Evolutionary conservation across 805 yeast species (phyloP), one percentile per base, ranked within the genome.

Genomic region (Lachancea cidri): DNA sequence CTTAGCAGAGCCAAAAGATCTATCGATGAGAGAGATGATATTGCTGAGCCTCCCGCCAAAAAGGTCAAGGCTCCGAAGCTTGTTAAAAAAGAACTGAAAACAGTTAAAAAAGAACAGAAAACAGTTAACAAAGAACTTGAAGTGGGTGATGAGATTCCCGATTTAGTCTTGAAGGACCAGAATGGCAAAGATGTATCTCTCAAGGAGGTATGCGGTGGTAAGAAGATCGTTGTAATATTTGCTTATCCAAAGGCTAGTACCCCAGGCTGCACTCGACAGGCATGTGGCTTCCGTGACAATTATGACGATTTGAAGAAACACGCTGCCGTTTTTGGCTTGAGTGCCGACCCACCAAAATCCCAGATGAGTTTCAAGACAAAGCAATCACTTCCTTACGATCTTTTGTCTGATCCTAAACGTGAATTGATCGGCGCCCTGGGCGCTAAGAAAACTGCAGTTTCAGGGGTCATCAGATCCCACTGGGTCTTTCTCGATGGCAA

Each of bases 191-290:
- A 72, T 27, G 72, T 83, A 15, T 70, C 76, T 29, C 55, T 83
- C 47, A 67, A 63, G 16, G 62, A 68, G 3, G 52, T 70, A 38
- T 69, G 68, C 6, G 49, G 53, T 15, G 62, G 62, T 6, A 68
- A 74, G 29, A 62, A 68, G 15, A 64, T 77, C 11, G 71, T 80
- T 20, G 68, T 80, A 16, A 66, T 78, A 18, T 78, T 81, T 63
- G 84, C 95, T 15, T 91, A 89, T 58, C 98, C 98, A 40, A 82
- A 74, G 57, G 98, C 98, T 0, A 79, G 83, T 18, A 91, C 98
- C 0, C 96, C 96, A 1, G 98, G 98, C 3, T 93, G 98, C 64
- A 91, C 98, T 1, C 76, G 87, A 53, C 98, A 91, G 66, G 97
- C 89, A 2, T 76, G 84, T 59, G 96, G 96, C 0, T 93, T 83